Evolutionary conservation across 305 asterid species (phyloP).

Genomic region (Fraxinus nigra): DNA sequence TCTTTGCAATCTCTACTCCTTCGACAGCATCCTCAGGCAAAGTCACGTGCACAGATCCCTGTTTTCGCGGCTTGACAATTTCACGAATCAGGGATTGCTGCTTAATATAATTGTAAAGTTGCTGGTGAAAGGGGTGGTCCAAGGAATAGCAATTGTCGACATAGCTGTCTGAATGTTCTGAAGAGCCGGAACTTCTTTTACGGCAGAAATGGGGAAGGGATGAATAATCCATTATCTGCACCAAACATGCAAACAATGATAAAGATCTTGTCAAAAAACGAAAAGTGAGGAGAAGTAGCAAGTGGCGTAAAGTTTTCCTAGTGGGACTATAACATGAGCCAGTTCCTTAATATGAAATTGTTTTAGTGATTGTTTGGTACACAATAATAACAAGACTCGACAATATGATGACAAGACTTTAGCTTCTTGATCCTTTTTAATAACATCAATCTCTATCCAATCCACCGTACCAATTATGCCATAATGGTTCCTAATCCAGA

Average conservation of each 20-base stretch:
- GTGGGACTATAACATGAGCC: neutral
- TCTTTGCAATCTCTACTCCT: conserved; percentile 55
- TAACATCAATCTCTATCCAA: neutral
- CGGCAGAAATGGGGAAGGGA: conserved; percentile 89
- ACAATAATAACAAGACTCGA: neutral
- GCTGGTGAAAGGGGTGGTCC: conserved; percentile 87
- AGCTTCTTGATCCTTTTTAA: neutral
- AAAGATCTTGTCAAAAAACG: conserved; percentile 10
- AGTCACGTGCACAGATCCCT: conserved; percentile 81
- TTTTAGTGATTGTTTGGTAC: neutral
- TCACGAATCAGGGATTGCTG: conserved; percentile 41
- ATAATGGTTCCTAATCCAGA: neutral
- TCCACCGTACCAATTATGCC: neutral
- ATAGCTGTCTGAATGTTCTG: conserved; percentile 35
- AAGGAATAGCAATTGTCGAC: conserved; percentile 56
- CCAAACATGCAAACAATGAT: conserved; percentile 9
- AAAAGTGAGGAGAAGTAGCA: conserved; percentile 1
- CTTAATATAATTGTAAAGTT: conserved; percentile 63
- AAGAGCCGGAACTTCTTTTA: conserved; percentile 65
- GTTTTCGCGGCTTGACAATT: conserved; percentile 44
- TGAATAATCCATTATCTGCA: conserved; percentile 84
- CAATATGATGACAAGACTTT: neutral
- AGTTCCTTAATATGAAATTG: neutral
- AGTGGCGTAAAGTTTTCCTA: neutral
- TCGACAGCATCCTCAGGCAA: conserved; percentile 59